phyloP scores from a whole-genome alignment of 2,329 filamentous ascomycete species.

The Aaosphaeria arxii region DNA sequence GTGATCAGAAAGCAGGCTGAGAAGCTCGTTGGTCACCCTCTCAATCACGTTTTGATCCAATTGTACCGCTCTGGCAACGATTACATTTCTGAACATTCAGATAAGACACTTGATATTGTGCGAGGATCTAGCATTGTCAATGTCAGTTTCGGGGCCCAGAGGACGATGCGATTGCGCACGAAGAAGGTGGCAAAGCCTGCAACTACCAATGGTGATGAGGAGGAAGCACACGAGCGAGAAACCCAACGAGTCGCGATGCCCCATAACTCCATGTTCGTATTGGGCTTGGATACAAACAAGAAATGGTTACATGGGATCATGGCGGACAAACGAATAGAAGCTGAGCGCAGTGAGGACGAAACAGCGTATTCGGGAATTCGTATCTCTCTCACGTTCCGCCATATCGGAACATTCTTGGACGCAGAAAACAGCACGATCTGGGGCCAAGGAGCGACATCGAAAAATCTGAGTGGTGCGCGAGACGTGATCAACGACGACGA shows the following conservation, averaged over 20 bases:
- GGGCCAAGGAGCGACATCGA: conserved; percentile 83
- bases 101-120: conserved; percentile 92
- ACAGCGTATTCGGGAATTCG: conserved; percentile 70
- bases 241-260: conserved; percentile 71
- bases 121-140: conserved; percentile 83
- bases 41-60: conserved; percentile 94
- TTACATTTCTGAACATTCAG: conserved; percentile 93
- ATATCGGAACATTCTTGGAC: conserved; percentile 81
- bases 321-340: conserved; percentile 70
- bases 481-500: conserved; percentile 68
- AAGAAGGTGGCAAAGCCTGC: conserved; percentile 55
- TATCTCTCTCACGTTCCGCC: conserved; percentile 88
- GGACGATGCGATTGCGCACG: conserved; percentile 84
- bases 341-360: conserved; percentile 68
- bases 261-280: conserved; percentile 83
- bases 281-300: conserved; percentile 78
- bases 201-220: conserved; percentile 37
- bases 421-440: conserved; percentile 68
- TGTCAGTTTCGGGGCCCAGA: conserved; percentile 85
- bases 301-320: conserved; percentile 91
- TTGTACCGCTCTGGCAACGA: conserved; percentile 86
- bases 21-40: conserved; percentile 67
- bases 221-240: conserved; percentile 42
- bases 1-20: conserved; percentile 68
- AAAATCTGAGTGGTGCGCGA: conserved; percentile 59